phyloP scores from a whole-genome alignment of 2,329 filamentous ascomycete species.

The Parastagonospora nodorum region DNA sequence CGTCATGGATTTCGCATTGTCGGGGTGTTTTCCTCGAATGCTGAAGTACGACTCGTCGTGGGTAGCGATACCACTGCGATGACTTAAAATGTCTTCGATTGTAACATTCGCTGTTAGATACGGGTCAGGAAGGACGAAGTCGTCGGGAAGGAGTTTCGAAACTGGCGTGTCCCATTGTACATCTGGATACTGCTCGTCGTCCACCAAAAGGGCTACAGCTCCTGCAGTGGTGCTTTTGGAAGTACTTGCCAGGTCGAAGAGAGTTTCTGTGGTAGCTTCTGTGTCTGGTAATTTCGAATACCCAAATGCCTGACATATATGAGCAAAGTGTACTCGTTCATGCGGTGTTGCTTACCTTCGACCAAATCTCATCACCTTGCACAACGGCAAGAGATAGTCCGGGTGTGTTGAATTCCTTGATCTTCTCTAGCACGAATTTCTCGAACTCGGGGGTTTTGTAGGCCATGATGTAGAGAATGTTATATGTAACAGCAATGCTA shows the following conservation, averaged over 20 bases:
- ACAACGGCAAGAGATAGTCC: slow-evolving; percentile 57
- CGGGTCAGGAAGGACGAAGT: slow-evolving; percentile 57
- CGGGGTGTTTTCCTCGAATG: slow-evolving; percentile 9
- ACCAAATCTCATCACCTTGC: slow-evolving; percentile 50
- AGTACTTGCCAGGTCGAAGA: slow-evolving; percentile 62
- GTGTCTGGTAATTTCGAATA: slow-evolving; percentile 39
- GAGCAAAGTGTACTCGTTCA: not conserved
- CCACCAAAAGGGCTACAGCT: slow-evolving; percentile 56
- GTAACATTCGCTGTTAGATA: slow-evolving; percentile 57
- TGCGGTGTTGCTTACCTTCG: slow-evolving; percentile 37
- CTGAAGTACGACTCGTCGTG: slow-evolving; percentile 20
- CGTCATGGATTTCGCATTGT: slow-evolving; percentile 17
- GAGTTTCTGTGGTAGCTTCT: slow-evolving; percentile 45
- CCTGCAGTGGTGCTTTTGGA: slow-evolving; percentile 63
- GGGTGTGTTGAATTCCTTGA: slow-evolving; percentile 54
- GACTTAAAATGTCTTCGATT: slow-evolving; percentile 60
- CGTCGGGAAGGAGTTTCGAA: slow-evolving; percentile 54
- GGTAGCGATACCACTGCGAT: slow-evolving; percentile 57
- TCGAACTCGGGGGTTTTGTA: slow-evolving; percentile 11
- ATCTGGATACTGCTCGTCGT: slow-evolving; percentile 45
- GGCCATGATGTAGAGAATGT: not conserved
- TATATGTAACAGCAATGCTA: no score
- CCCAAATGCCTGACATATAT: slow-evolving; percentile 37
- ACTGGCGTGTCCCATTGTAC: slow-evolving; percentile 57
- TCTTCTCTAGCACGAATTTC: slow-evolving; percentile 28